phyloP scores from a whole-genome alignment of 129 eudicot genomes.

The Flaveria brownii region DNA sequence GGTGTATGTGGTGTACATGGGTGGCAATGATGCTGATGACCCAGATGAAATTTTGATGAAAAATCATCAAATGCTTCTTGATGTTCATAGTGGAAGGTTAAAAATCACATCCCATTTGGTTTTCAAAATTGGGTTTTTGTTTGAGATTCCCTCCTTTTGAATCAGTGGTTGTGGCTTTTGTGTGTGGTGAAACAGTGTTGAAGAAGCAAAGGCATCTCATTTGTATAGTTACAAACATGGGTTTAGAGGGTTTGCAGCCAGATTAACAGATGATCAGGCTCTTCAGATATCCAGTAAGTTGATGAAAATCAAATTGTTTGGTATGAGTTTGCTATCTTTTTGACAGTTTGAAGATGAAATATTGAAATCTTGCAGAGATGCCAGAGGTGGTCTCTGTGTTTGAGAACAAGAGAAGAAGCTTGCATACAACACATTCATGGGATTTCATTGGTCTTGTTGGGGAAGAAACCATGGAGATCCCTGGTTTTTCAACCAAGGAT shows the following conservation, averaged over 20 bases:
- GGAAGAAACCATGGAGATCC: constrained; percentile 84
- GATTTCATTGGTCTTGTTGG: constrained; percentile 81
- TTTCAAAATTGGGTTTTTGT: neutral
- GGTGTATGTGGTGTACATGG: constrained; percentile 92
- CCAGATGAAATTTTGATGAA: constrained; percentile 68
- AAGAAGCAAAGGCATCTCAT: constrained; percentile 70
- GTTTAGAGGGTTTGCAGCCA: constrained; percentile 90
- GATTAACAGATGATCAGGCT: constrained; percentile 73
- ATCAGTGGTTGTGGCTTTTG: neutral
- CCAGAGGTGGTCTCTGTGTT: constrained; percentile 87
- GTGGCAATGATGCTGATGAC: constrained; percentile 49
- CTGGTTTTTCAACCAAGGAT: constrained; percentile 71
- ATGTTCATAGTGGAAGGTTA: constrained; percentile 76
- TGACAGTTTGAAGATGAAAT: neutral
- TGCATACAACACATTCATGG: constrained; percentile 96
- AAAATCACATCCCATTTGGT: neutral
- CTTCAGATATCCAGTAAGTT: constrained; percentile 54
- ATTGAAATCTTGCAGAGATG: constrained; percentile 55
- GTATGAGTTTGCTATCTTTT: neutral
- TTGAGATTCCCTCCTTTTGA: constrained; percentile 12
- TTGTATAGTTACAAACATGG: constrained; percentile 82
- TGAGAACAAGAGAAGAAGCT: constrained; percentile 56
- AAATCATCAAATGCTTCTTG: constrained; percentile 64
- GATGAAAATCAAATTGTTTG: neutral
- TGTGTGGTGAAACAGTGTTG: constrained; percentile 42